Conservation (phyloP, 495 filamentous ascomycete genomes). For the Chaetomium tenue region DNA sequence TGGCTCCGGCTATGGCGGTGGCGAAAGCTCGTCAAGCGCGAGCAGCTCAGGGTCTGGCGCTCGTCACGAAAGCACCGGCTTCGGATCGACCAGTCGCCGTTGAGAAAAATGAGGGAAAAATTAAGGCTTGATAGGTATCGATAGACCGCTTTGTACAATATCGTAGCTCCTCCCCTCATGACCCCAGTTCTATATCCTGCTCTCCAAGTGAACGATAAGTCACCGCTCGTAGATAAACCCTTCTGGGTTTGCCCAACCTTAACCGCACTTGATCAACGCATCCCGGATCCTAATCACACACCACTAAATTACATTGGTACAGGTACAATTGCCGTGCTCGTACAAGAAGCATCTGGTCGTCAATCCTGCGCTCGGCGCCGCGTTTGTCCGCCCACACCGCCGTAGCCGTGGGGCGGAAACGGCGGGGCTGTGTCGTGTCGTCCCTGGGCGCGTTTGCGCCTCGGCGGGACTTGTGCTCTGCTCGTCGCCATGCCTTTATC, state of each 20-base stretch:
- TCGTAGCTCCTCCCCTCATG: neutral
- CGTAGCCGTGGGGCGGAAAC: neutral
- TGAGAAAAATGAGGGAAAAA: constrained; percentile 39
- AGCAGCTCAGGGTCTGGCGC: constrained; percentile 46
- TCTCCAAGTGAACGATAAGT: constrained; percentile 3
- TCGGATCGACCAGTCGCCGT: constrained; percentile 80
- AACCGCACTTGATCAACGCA: neutral
- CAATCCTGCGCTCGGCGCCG: constrained; percentile 6
- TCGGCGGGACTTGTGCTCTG: neutral
- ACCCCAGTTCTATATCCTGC: constrained; percentile 21
- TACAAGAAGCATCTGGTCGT: constrained; percentile 10
- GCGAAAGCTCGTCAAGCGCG: constrained; percentile 32
- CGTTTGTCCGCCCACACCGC: neutral
- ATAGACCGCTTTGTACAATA: constrained; percentile 25
- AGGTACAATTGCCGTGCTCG: constrained; percentile 4
- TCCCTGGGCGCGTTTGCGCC: neutral
- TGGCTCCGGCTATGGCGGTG: constrained; percentile 18
- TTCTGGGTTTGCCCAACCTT: neutral
- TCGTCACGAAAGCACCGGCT: constrained; percentile 79
- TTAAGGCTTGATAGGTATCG: constrained; percentile 14
- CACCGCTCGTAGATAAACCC: neutral
- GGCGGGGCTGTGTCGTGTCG: neutral
- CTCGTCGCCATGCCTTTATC: neutral
- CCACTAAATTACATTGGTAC: constrained; percentile 16
- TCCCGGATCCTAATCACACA: constrained; percentile 16